These are phyloP conservation scores for Zygosaccharomyces sapae DNA, from an alignment of 1,139 yeast species.

Conservation along the genomic window DNA sequence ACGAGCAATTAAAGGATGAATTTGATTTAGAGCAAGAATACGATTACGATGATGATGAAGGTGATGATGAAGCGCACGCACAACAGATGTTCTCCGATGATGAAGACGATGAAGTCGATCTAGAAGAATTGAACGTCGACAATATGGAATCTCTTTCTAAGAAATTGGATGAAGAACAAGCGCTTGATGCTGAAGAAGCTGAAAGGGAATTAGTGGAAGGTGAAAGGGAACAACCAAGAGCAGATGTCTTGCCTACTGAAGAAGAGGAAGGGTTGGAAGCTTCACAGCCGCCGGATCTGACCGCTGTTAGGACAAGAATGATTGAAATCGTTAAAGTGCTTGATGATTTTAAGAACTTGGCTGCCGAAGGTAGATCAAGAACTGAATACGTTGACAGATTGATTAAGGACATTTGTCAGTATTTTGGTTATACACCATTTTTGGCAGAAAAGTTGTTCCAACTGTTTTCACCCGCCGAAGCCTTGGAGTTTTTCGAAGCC, in stretches of 20 bases:
- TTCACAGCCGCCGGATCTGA: conserved; percentile 64
- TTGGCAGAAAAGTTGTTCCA: conserved; percentile 91
- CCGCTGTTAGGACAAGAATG: conserved; percentile 86
- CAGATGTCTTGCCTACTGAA: conserved; percentile 58
- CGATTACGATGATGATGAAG: conserved; percentile 44
- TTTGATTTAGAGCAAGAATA: conserved; percentile 55
- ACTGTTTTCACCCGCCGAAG: conserved; percentile 90
- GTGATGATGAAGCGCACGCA: conserved; percentile 43
- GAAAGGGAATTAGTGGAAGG: conserved; percentile 66
- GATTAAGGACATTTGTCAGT: conserved; percentile 79
- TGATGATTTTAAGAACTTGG: conserved; percentile 79
- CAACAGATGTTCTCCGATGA: conserved; percentile 85
- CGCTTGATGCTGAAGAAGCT: conserved; percentile 70
- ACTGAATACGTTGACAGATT: conserved; percentile 74
- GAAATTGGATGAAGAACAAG: conserved; percentile 67
- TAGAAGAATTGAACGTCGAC: conserved; percentile 75
- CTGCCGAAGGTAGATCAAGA: conserved; percentile 84
- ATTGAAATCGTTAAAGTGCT: conserved; percentile 93
- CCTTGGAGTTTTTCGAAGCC: conserved; percentile 97
- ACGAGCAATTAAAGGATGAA: conserved; percentile 52
- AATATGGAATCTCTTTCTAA: conserved; percentile 80
- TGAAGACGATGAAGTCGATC: conserved; percentile 62
- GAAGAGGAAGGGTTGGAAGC: conserved; percentile 52
- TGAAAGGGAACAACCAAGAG: conserved; percentile 63
- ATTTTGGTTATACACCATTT: conserved; percentile 94